These are phyloP conservation scores for Ocimum tenuiflorum DNA, from an alignment of 257 asterid genomes.

Conservation along the genomic window DNA sequence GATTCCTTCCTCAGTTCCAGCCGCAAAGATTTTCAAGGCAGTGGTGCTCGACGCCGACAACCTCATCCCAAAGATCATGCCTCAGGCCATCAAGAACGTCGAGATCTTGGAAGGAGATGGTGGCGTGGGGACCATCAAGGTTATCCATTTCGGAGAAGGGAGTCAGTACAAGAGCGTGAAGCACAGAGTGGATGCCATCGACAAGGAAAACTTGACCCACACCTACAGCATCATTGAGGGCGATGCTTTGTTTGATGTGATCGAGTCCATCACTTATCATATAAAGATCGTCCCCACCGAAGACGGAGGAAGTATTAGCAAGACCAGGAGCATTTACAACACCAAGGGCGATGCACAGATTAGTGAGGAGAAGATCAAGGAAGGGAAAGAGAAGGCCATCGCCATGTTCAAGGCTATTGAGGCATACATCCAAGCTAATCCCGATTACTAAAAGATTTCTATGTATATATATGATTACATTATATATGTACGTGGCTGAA, in stretches of 20 bases:
- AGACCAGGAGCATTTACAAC: constrained; percentile 20
- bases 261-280: constrained; percentile 28
- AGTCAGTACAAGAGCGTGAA: constrained; percentile 26
- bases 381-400: constrained; percentile 20
- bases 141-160: constrained; percentile 30
- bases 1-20: constrained; percentile 21
- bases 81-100: constrained; percentile 25
- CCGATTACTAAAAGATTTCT: too few species aligned
- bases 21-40: constrained; percentile 34
- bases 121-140: constrained; percentile 27
- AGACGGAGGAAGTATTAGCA: constrained; percentile 31
- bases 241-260: constrained; percentile 16
- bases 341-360: constrained; percentile 30
- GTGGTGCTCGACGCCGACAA: constrained; percentile 22
- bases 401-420: constrained; percentile 33
- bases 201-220: constrained; percentile 18
- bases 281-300: constrained; percentile 23
- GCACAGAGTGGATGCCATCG: constrained; percentile 29
- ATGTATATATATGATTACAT: too few species aligned
- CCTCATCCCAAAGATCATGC: constrained; percentile 31
- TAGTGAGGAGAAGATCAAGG: constrained; percentile 29
- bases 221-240: constrained; percentile 35
- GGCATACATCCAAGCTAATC: constrained; percentile 22
- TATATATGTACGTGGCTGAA: too few species aligned
- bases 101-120: constrained; percentile 30